Percentiles rank a stretch among this genome's conserved stretches.
Evolutionary conservation across 768 basidiomycete species (phyloP).

Genomic region (Coprinellus micaceus): DNA sequence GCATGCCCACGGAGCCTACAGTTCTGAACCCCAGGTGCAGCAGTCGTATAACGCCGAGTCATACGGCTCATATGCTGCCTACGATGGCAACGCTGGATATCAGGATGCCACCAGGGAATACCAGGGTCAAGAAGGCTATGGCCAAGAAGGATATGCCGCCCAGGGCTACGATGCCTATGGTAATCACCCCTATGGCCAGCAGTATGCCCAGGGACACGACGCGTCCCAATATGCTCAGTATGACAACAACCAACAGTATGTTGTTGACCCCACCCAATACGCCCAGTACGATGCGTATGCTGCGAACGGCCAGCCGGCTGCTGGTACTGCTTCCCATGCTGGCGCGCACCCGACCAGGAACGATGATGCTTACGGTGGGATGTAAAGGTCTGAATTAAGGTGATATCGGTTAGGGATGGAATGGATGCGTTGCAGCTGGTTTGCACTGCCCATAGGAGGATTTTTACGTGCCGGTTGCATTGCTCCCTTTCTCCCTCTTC

Average conservation of each 20-base stretch:
- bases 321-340: constrained; percentile 12
- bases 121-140: constrained; percentile 26
- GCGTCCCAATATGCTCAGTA: constrained; percentile 16
- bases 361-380: constrained; percentile 37
- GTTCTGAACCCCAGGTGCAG: constrained; percentile 38
- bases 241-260: constrained; percentile 18
- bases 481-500: background rate
- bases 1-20: constrained; percentile 34
- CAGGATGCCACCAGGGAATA: constrained; percentile 30
- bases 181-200: constrained; percentile 15
- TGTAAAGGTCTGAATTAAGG: constrained; percentile 26
- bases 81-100: constrained; percentile 22
- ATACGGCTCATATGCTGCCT: constrained; percentile 39
- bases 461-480: background rate
- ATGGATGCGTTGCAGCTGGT: background rate
- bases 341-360: constrained; percentile 8
- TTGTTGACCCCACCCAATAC: constrained; percentile 16
- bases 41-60: constrained; percentile 39
- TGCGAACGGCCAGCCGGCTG: constrained; percentile 1
- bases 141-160: constrained; percentile 9
- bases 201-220: constrained; percentile 13
- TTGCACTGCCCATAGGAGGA: no score
- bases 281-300: constrained; percentile 19
- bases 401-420: constrained; percentile 1
- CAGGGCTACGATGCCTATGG: constrained; percentile 12